Percentiles rank a stretch among this genome's conserved stretches.
phyloP scores from a whole-genome alignment of 2,329 filamentous ascomycete genomes.

The Hypoxylon sp. region DNA sequence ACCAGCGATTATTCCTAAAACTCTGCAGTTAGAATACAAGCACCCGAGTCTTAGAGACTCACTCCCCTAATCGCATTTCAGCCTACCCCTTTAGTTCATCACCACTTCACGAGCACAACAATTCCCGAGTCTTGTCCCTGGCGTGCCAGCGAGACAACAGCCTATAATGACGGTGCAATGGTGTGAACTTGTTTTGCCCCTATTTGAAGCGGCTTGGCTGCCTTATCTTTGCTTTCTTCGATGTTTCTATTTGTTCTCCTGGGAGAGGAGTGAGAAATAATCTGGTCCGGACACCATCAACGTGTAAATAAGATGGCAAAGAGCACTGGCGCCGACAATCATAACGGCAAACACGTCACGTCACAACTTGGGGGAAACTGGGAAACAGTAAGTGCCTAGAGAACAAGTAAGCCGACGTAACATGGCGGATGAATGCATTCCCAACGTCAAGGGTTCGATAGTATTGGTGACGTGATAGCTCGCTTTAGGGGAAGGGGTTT shows the following conservation, averaged over 20 bases:
- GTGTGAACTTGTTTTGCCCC: not conserved
- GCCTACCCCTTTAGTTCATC: not conserved
- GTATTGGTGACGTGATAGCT: constrained; percentile 18
- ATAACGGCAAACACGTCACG: not conserved
- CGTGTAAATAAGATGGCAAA: not conserved
- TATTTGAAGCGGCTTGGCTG: constrained; percentile 1
- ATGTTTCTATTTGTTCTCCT: not conserved
- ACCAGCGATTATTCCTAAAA: not conserved
- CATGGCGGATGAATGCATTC: constrained; percentile 31
- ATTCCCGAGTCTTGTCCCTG: not conserved
- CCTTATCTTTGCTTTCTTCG: not conserved
- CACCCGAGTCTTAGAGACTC: not conserved
- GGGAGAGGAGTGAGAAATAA: not conserved
- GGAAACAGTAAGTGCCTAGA: not conserved
- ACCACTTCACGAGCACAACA: not conserved
- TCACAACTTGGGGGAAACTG: constrained; percentile 2
- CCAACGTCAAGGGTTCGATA: constrained; percentile 9
- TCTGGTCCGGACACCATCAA: not conserved
- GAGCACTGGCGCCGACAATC: not conserved
- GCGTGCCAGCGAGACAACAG: not conserved
- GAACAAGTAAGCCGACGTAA: not conserved
- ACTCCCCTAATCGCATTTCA: not conserved
- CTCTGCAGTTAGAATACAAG: too few relatives aligned
- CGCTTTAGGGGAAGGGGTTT: constrained; percentile 5
- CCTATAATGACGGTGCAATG: not conserved